phyloP scores from a whole-genome alignment of 2,329 filamentous ascomycete genomes.

The Huntiella decipiens region DNA sequence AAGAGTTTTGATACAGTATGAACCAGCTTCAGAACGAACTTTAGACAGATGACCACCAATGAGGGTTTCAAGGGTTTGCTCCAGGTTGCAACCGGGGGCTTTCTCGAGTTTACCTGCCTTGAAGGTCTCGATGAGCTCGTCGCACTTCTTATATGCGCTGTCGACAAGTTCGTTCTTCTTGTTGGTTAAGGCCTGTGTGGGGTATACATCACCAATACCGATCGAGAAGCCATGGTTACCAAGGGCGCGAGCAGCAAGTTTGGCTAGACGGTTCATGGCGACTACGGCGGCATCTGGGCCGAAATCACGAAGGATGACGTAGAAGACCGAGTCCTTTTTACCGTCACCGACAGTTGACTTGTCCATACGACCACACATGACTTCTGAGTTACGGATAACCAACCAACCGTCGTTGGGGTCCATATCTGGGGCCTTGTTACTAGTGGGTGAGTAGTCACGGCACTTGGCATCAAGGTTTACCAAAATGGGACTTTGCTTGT shows the following conservation, averaged over 20 bases:
- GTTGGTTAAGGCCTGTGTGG: constrained; percentile 47
- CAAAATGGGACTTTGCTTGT: constrained; percentile 60
- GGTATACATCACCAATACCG: constrained; percentile 85
- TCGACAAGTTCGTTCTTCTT: constrained; percentile 62
- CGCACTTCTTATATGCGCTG: constrained; percentile 60
- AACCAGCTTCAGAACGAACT: constrained; percentile 78
- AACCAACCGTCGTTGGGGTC: constrained; percentile 80
- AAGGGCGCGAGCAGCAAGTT: constrained; percentile 72
- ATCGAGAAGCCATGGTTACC: constrained; percentile 91
- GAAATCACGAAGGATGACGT: constrained; percentile 87
- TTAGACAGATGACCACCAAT: constrained; percentile 84
- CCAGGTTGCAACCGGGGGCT: constrained; percentile 73
- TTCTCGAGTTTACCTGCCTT: constrained; percentile 68
- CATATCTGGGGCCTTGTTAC: constrained; percentile 44
- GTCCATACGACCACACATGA: constrained; percentile 97
- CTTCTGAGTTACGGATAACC: constrained; percentile 84
- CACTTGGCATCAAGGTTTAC: constrained; percentile 91
- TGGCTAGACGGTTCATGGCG: constrained; percentile 87
- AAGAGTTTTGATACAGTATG: constrained; percentile 74
- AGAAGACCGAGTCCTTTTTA: constrained; percentile 96
- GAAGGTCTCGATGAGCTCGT: constrained; percentile 65
- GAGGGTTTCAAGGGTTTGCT: constrained; percentile 75
- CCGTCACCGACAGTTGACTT: constrained; percentile 93
- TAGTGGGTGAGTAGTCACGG: constrained; percentile 52
- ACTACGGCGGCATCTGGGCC: constrained; percentile 73